Base-by-base conservation (phyloP, 176 grass and related monocot species). In the Bolboschoenus planiculmis region DNA sequence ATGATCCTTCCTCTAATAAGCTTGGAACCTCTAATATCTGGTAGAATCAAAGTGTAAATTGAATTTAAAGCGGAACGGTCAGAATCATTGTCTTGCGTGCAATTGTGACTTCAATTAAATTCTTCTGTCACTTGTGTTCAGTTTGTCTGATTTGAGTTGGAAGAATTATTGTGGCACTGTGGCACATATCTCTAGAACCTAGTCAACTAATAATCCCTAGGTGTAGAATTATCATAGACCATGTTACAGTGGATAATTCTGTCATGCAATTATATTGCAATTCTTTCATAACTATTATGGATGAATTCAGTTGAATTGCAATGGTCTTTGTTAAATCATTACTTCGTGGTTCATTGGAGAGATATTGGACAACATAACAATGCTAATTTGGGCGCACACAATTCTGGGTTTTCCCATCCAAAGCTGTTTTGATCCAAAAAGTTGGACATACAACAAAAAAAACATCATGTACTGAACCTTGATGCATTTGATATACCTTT, bases 1-100 rank as follows among this genome's bases (percentile, higher is more conserved):
- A 91, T 35, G 88, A 93, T 67, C 90, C 96, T 95, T 95, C 90
- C 34, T 91, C 96, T 85, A 90, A 81, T 27, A 95, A 88, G 62
- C 89, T 92, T n/a, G 96, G 92, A 64, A 98, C 91, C 56, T 92
- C 89, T 4, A 98, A 79, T 82, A 98, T 98, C 96, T 98, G 87
- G 51, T 83, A 42, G 7, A 80, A 36, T 37, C 35, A 80, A 86
- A 40, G 29, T 31, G 29, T 77, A 50, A 53, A 77, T 51, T 48
- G 43, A 51, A 76, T 16, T 31, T 76, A 24, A 51, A 76, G 14
- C 14, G 7, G 13, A 47, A 29, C 70, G 34, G 15, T 65, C n/a
- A 29, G 40, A 46, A 14, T 4, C 29, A 44, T 47, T 15, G 40
- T 74, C 39, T 73, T 44, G 21, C 70, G 14, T 47, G 68, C 21